Evolutionary conservation across 441 rosid genomes (phyloP).

Genomic region (Sinapis alba): DNA sequence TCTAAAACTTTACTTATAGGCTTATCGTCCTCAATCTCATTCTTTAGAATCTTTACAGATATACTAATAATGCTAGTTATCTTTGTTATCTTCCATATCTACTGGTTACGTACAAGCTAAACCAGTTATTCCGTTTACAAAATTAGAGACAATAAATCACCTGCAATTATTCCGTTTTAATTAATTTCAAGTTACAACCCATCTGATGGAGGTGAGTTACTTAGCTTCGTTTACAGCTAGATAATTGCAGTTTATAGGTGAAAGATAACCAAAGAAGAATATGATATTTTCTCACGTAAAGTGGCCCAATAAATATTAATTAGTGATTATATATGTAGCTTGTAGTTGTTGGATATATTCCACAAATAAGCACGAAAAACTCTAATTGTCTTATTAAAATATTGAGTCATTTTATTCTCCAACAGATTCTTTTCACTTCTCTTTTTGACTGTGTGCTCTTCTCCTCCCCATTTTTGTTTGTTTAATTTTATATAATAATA

Average conservation of each 20-base stretch:
- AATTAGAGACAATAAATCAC: background rate
- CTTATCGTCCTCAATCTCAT: background rate
- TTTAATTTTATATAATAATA: background rate
- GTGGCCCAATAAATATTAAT: conserved; percentile 18
- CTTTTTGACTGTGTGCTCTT: conserved; percentile 34
- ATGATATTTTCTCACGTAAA: conserved; percentile 19
- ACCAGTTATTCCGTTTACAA: too few species aligned
- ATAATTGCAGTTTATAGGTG: conserved; percentile 17
- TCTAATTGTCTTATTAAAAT: conserved; percentile 6
- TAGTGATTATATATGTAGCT: conserved; percentile 9
- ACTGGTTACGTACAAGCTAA: background rate
- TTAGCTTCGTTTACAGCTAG: conserved; percentile 25
- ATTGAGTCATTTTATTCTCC: conserved; percentile 29
- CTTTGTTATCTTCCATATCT: background rate
- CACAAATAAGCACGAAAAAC: conserved; percentile 27
- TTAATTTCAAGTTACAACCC: background rate
- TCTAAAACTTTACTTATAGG: background rate
- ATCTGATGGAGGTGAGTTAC: conserved; percentile 18
- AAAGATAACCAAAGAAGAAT: conserved; percentile 31
- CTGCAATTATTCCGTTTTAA: background rate
- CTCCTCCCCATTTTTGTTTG: conserved; percentile 1
- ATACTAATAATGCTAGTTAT: background rate
- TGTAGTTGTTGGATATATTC: conserved; percentile 39
- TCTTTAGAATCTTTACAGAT: background rate
- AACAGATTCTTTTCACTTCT: conserved; percentile 32